phyloP scores from a whole-genome alignment of 441 rosid genomes.

The Cnidoscolus chayamansa region DNA sequence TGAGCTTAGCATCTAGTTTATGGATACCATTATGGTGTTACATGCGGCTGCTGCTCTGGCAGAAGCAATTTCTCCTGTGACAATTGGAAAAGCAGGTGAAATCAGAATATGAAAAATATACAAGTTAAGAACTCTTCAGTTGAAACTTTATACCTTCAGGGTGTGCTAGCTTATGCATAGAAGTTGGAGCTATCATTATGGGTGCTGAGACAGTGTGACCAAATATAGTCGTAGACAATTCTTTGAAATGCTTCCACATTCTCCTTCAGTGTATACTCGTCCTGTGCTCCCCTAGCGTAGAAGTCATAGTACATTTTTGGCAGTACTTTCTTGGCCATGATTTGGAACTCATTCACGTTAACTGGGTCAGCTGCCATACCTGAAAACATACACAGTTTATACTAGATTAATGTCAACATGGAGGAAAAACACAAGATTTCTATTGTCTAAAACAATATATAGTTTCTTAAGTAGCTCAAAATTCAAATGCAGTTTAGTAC shows the following conservation, averaged over 20 bases:
- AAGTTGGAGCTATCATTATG: slow-evolving; percentile 77
- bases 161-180: slow-evolving; percentile 57
- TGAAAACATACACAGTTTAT: background rate
- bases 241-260: slow-evolving; percentile 58
- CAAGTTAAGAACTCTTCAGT: background rate
- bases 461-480: background rate
- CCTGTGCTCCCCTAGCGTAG: slow-evolving; percentile 75
- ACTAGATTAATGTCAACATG: background rate
- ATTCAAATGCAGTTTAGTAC: background rate
- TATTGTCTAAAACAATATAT: background rate
- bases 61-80: slow-evolving; percentile 66
- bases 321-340: slow-evolving; percentile 59
- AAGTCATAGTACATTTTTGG: slow-evolving; percentile 78
- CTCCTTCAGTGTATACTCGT: slow-evolving; percentile 59
- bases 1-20: background rate
- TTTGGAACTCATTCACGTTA: slow-evolving; percentile 71
- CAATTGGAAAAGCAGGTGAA: slow-evolving; percentile 14
- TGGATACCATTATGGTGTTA: slow-evolving; percentile 66
- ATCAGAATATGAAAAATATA: slow-evolving; percentile 4
- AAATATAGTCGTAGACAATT: slow-evolving; percentile 47
- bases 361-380: slow-evolving; percentile 64
- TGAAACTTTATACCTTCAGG: slow-evolving; percentile 49
- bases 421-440: no score
- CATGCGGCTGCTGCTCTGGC: slow-evolving; percentile 80
- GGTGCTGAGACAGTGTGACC: slow-evolving; percentile 63